These are phyloP conservation scores for Trichoderma sp. DNA, from an alignment of 2,329 filamentous ascomycete genomes.

Conservation along the genomic window DNA sequence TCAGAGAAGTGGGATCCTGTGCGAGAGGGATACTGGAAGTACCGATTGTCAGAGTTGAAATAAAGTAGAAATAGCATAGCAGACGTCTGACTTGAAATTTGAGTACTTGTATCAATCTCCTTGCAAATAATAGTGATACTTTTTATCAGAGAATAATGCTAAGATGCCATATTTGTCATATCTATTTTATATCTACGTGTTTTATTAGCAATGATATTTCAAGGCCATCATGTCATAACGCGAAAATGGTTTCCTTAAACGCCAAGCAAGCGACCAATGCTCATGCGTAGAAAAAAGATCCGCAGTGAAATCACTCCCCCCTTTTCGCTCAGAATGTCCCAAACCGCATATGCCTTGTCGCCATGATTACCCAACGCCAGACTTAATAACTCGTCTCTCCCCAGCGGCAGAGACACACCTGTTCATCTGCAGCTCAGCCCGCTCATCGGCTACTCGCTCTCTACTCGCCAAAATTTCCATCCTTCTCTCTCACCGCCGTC, in stretches of 20 bases:
- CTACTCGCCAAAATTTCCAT: conserved; percentile 84
- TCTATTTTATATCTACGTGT: background rate
- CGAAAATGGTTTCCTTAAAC: background rate
- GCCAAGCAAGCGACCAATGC: conserved; percentile 13
- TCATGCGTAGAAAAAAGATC: background rate
- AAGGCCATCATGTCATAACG: background rate
- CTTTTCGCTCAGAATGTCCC: background rate
- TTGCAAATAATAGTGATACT: background rate
- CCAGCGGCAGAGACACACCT: background rate
- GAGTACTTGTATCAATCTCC: background rate
- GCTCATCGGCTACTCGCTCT: conserved; percentile 38
- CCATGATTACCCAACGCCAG: conserved; percentile 1
- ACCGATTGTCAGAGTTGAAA: conserved; percentile 35
- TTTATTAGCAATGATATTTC: background rate
- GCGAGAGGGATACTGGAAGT: conserved; percentile 90
- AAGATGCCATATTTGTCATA: background rate
- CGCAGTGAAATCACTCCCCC: background rate
- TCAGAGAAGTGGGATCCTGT: conserved; percentile 89
- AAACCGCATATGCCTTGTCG: background rate
- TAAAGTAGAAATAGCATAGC: background rate
- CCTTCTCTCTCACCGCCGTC: conserved; percentile 69
- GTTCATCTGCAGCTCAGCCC: background rate
- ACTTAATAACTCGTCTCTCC: background rate
- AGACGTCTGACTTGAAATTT: background rate
- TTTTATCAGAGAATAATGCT: background rate